Percentiles rank a stretch among this genome's conserved stretches.
These are phyloP conservation scores for Hygrocybe punicea DNA, from an alignment of 768 basidiomycete species.

Conservation along the genomic window DNA sequence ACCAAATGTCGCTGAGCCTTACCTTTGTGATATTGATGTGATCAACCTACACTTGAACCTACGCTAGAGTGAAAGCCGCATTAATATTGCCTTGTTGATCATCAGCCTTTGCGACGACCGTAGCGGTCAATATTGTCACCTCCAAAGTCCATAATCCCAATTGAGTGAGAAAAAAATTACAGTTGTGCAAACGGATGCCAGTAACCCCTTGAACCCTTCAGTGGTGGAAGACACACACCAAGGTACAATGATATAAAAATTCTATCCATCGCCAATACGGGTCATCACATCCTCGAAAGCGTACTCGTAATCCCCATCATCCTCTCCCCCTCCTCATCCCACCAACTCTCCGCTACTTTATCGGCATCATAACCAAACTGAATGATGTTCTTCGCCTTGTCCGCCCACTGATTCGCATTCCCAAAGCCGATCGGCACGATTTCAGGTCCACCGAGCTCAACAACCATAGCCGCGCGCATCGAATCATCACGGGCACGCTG, in stretches of 20 bases:
- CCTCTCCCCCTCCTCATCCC: conserved; percentile 23
- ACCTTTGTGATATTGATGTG: conserved; percentile 25
- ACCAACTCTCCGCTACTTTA: conserved; percentile 49
- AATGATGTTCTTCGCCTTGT: conserved; percentile 43
- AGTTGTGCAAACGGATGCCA: too few species aligned
- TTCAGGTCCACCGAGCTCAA: conserved; percentile 28
- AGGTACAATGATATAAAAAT: too few species aligned
- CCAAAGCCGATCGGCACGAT: conserved; percentile 15
- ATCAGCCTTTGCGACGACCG: too few species aligned
- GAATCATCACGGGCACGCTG: conserved; percentile 50
- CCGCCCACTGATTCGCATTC: conserved; percentile 58
- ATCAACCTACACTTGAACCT: too few species aligned
- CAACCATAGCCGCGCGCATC: conserved; percentile 50
- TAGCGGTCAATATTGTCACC: too few species aligned
- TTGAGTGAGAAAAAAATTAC: too few species aligned
- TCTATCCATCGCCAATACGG: too few species aligned
- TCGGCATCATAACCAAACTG: conserved; percentile 59
- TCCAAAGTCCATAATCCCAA: too few species aligned
- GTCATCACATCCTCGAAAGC: background rate
- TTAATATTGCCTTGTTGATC: too few species aligned
- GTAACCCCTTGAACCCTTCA: too few species aligned
- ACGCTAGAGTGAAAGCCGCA: too few species aligned
- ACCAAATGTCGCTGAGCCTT: conserved; percentile 27
- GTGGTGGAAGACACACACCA: too few species aligned
- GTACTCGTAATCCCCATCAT: background rate